Percentiles rank a stretch among this genome's conserved stretches.
phyloP scores from a whole-genome alignment of 768 basidiomycete genomes.

The Mycena vitilis region DNA sequence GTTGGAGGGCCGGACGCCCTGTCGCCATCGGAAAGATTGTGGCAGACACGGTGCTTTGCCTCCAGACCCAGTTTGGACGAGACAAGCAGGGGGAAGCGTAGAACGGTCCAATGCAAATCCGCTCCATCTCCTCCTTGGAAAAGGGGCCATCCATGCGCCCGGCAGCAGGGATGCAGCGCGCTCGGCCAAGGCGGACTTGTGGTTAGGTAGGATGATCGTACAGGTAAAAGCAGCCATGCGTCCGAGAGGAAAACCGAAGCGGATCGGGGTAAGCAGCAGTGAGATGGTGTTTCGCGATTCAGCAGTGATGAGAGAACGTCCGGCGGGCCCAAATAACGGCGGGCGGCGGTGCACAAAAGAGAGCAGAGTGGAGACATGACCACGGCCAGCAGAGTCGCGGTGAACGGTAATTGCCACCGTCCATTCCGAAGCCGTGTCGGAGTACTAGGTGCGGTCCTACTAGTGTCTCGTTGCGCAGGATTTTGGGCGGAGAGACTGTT shows the following conservation, averaged over 20 bases:
- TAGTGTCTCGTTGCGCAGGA: too few species aligned
- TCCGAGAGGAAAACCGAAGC: constrained; percentile 47
- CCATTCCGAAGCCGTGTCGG: too few species aligned
- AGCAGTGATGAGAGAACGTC: constrained; percentile 36
- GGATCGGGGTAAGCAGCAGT: constrained; percentile 40
- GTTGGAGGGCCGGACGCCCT: not conserved
- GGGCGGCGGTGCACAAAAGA: constrained; percentile 34
- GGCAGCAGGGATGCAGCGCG: not conserved
- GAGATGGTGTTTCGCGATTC: constrained; percentile 37
- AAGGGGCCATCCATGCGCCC: constrained; percentile 35
- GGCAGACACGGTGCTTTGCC: constrained; percentile 36
- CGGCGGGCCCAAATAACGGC: not conserved
- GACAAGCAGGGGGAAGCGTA: constrained; percentile 39
- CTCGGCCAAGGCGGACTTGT: constrained; percentile 26
- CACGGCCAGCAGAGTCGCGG: too few species aligned
- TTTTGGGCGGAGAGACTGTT: too few species aligned
- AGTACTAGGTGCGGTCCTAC: too few species aligned
- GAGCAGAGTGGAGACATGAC: constrained; percentile 19
- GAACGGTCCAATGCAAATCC: constrained; percentile 42
- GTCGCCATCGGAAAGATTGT: constrained; percentile 38
- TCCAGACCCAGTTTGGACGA: constrained; percentile 14
- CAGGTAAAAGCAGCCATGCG: constrained; percentile 36
- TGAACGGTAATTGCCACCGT: too few species aligned
- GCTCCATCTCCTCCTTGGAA: constrained; percentile 31
- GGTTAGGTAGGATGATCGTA: constrained; percentile 30